Evolutionary conservation across 345 rosid genomes (phyloP), one percentile per base, ranked within the genome.

Genomic region (Microcos paniculata): DNA sequence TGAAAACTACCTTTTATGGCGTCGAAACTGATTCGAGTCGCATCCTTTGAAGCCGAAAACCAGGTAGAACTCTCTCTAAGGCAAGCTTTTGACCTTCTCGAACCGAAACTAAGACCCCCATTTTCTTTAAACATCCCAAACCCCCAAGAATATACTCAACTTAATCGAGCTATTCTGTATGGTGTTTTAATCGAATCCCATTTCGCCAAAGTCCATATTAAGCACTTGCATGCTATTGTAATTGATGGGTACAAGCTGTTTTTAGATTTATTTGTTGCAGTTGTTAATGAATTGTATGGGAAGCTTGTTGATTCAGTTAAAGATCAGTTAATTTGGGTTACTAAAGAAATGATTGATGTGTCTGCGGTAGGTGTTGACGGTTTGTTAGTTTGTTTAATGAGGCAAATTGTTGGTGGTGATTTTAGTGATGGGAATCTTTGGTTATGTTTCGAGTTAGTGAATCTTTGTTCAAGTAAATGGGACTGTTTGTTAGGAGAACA

Each of bases 341-440:
- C 86, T 8, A 84, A 81, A 76, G 92, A 86, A 81, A 85, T 93
- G 93, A 69, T 91, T 46, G 87, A 70, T 79, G 98, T 93, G 71
- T 85, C 87, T 3, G 94, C 87, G 3, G 79, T 81, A 3, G 92
- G 94, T 15, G 48, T 87, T 64, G 88, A 87, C 72, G 85, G 77
- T 31, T 80, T 92, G 76, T 53, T 92, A 73, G 84, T 85, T 28
- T 77, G 78, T 40, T 78, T 95, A 70, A 72, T 95, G 70, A 81
- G 99, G 85, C 82, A 86, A 62, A 87, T 88, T 42, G 88, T 82
- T 38, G 87, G 90, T 74, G 91, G 94, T n/a, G 99, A 95, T 79
- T 89, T 83, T 55, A 76, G 88, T 45, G 90, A 88, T 69, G 85
- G 84, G 48, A 93, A 91, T 84, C 71, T 90, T 77, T 93, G 93